Evolutionary conservation across 768 basidiomycete genomes (phyloP), one percentile per base, ranked within the genome.

Genomic region (Lentinula detonsa): DNA sequence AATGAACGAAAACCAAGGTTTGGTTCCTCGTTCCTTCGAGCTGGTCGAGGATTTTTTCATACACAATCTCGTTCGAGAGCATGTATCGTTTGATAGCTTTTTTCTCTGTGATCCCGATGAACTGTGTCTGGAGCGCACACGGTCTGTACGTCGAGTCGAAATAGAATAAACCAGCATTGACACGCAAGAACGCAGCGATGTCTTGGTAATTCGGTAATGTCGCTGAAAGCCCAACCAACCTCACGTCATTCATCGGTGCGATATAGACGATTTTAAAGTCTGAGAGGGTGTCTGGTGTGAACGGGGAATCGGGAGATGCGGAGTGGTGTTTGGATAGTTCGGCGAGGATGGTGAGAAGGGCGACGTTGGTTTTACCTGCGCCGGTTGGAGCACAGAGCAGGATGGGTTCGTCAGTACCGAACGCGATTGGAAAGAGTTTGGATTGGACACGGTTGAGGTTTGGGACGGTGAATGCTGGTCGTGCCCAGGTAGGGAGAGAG

Each of bases 321-420:
- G 90, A 88, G 45, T 93, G 86, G 72, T 90, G 86, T 68, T 97
- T 96, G 37, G 81, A 76, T 23, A 99, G 83, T 67, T 97, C 93
- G 70, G 93, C 90, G 28, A 99, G 84, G 64, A 99, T 90, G 0
- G 95, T 87, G 10, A 99, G 81, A 85, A 98, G 93, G 35, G 97
- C 97, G 34, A 98, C 96, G 67, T 99, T 99, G 16, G 97, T 99
- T 95, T 99, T 99, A 64, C 97, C 97, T 11, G 96, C 97, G 72
- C 97, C 96, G 0, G 97, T 98, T 4, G 97, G 97, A 0, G 97
- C 97, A 75, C 97, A 99, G 34, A 99, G 85, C 31, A 99, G 76
- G 62, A 98, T 82, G 0, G 96, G 96, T 65, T 98, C 95, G 65
- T 98, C 95, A 0, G 93, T 91, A 0, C 91, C 93, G 71, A 98